A percentile compares a stretch with the other conserved stretches of the same genome.
Evolutionary conservation across 192 early-diverging fungal genomes (phyloP).

Genomic region (Coemansia aciculifera): DNA sequence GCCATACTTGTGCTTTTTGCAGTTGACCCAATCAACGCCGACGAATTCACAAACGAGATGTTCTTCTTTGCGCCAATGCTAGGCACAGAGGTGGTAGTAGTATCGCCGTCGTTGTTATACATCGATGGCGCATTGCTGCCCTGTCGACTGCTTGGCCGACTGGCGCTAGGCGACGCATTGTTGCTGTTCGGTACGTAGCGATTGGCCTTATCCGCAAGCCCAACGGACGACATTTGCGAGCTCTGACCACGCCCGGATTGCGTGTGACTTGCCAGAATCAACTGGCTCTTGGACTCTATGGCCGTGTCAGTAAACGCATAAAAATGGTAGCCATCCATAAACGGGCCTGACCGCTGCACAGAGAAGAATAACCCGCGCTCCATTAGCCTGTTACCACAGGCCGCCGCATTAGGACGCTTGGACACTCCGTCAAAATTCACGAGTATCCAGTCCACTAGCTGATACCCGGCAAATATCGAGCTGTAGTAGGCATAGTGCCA

Average conservation of each 20-base stretch:
- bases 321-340: slow-evolving; percentile 90
- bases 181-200: slow-evolving; percentile 19
- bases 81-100: background rate
- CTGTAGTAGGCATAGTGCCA: slow-evolving; percentile 84
- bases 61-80: background rate
- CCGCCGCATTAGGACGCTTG: slow-evolving; percentile 73
- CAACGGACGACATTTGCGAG: slow-evolving; percentile 26
- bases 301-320: slow-evolving; percentile 58
- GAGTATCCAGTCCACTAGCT: slow-evolving; percentile 88
- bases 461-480: slow-evolving; percentile 74
- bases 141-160: slow-evolving; percentile 49
- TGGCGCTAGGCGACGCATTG: slow-evolving; percentile 31
- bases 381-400: slow-evolving; percentile 76
- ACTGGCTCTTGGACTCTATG: slow-evolving; percentile 10
- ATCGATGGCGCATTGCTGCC: slow-evolving; percentile 44
- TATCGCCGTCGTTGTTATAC: slow-evolving; percentile 13
- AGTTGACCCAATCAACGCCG: background rate
- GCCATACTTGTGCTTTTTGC: background rate
- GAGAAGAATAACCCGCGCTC: slow-evolving; percentile 73
- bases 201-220: slow-evolving; percentile 19
- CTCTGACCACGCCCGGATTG: slow-evolving; percentile 9
- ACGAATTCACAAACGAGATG: background rate
- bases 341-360: slow-evolving; percentile 60
- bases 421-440: slow-evolving; percentile 72
- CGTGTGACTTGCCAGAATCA: background rate